A percentile compares a stretch with the other conserved stretches of the same genome.
phyloP scores from a whole-genome alignment of 2,329 filamentous ascomycete species.

The Exserohilum rostratum region DNA sequence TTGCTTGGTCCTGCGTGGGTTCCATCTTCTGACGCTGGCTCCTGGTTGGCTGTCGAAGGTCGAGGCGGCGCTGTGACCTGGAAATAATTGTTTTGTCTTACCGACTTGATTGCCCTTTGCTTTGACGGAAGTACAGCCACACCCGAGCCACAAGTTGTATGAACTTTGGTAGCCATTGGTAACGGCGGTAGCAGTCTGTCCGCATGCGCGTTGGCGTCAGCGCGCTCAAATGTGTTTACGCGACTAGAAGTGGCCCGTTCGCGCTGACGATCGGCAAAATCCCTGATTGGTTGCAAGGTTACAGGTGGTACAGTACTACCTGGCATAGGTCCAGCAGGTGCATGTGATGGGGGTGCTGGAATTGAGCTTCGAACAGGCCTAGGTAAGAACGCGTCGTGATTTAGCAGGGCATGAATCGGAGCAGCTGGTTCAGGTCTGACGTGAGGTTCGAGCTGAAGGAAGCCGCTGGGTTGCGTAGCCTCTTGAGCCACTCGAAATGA shows the following conservation, averaged over 20 bases:
- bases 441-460: not conserved
- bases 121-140: not conserved
- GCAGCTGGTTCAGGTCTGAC: not conserved
- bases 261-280: slow-evolving; percentile 8
- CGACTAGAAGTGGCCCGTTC: slow-evolving; percentile 16
- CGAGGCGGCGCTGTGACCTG: slow-evolving; percentile 1
- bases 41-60: not conserved
- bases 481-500: not conserved
- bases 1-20: not conserved
- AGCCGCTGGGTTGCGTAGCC: not conserved
- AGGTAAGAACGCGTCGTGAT: not conserved
- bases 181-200: not conserved
- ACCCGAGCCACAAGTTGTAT: not conserved
- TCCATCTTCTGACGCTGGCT: not conserved
- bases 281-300: slow-evolving; percentile 11
- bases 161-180: not conserved
- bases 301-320: not conserved
- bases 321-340: not conserved
- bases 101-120: slow-evolving; percentile 13
- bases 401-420: not conserved
- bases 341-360: not conserved
- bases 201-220: not conserved
- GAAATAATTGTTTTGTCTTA: not conserved
- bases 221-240: slow-evolving; percentile 13
- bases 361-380: not conserved